A percentile compares a stretch with the other conserved stretches of the same genome.
phyloP scores from a whole-genome alignment of 345 rosid genomes.

The Dimocarpus longan region DNA sequence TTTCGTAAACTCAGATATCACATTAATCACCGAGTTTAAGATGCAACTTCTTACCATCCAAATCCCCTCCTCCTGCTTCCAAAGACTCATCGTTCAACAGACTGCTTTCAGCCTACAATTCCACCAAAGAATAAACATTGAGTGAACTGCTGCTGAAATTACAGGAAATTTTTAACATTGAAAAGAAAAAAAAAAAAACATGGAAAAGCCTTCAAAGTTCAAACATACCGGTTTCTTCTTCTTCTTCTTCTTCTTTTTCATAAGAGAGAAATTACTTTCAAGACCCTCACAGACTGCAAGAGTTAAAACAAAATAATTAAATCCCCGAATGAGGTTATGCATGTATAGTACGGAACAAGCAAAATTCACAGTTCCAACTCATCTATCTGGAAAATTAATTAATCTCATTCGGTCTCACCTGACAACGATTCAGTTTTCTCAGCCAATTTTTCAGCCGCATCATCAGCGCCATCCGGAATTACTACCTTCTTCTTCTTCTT shows the following conservation, averaged over 20 bases:
- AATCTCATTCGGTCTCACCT: constrained; percentile 32
- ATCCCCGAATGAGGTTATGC: neutral
- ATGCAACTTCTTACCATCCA: constrained; percentile 54
- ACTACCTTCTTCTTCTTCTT: constrained; percentile 92
- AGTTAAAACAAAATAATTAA: neutral
- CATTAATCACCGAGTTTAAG: neutral
- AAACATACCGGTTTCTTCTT: constrained; percentile 82
- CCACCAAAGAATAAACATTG: constrained; percentile 1
- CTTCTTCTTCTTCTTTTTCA: constrained; percentile 71
- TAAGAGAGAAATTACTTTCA: constrained; percentile 70
- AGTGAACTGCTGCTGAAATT: neutral
- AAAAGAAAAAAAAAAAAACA: neutral
- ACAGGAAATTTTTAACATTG: neutral
- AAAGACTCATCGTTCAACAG: constrained; percentile 60
- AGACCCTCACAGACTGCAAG: constrained; percentile 72
- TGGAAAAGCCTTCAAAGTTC: neutral
- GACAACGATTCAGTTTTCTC: constrained; percentile 74
- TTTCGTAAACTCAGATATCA: neutral
- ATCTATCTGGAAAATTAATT: neutral
- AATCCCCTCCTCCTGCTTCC: constrained; percentile 62
- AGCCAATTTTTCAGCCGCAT: constrained; percentile 58
- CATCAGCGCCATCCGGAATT: constrained; percentile 64
- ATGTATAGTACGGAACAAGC: neutral
- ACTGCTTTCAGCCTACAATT: constrained; percentile 65
- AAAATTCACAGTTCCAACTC: neutral